Percentiles rank a stretch among this genome's conserved stretches.
Conservation (phyloP, 805 yeast species). For the Pichia pseudocactophila region DNA sequence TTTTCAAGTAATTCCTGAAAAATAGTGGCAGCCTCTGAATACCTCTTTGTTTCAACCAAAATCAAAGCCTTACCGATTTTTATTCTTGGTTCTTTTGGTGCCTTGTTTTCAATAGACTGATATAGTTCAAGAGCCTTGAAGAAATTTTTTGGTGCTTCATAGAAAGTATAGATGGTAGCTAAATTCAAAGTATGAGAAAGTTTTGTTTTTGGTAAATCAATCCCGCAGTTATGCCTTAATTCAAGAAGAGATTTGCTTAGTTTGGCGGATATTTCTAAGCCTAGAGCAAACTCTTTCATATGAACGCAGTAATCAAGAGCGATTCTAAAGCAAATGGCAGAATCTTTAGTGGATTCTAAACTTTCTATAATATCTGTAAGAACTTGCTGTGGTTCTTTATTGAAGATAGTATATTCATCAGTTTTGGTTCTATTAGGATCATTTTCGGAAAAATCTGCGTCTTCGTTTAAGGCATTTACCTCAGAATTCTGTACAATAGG, state of each 20-base stretch:
- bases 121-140: slow-evolving; percentile 64
- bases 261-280: slow-evolving; percentile 47
- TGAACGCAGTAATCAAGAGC: slow-evolving; percentile 51
- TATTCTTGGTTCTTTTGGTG: slow-evolving; percentile 41
- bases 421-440: slow-evolving; percentile 17
- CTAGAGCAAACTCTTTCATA: slow-evolving; percentile 53
- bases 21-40: slow-evolving; percentile 45
- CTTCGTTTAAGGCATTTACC: slow-evolving; percentile 11
- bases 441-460: slow-evolving; percentile 1
- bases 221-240: slow-evolving; percentile 37
- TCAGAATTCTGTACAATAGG: not conserved
- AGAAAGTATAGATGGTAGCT: slow-evolving; percentile 72
- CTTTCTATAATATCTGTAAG: slow-evolving; percentile 10
- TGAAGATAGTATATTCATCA: slow-evolving; percentile 1
- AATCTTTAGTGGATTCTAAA: slow-evolving; percentile 20
- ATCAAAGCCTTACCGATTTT: slow-evolving; percentile 78
- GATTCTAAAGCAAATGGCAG: slow-evolving; percentile 59
- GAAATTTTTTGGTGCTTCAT: slow-evolving; percentile 87
- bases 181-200: slow-evolving; percentile 53
- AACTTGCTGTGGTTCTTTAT: slow-evolving; percentile 12
- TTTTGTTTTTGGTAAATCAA: slow-evolving; percentile 41
- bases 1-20: slow-evolving; percentile 35
- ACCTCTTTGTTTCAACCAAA: slow-evolving; percentile 53
- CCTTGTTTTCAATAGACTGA: slow-evolving; percentile 43
- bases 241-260: slow-evolving; percentile 51